Percentiles rank a stretch among this genome's conserved stretches.
These are phyloP conservation scores for Malassezia yamatoensis DNA, from an alignment of 1,284 basidiomycete species.

Conservation along the genomic window DNA sequence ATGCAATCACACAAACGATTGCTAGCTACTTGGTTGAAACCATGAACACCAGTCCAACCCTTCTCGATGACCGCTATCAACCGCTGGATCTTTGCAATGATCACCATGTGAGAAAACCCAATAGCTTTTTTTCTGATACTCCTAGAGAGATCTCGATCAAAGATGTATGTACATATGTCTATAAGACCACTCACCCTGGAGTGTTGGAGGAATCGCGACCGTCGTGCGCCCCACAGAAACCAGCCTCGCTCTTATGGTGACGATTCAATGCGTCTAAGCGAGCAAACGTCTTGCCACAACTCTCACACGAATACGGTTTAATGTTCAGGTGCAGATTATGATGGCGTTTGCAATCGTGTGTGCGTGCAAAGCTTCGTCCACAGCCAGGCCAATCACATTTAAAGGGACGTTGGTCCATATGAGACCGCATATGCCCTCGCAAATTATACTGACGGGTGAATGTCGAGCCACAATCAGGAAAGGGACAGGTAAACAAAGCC, in stretches of 20 bases:
- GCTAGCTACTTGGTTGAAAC: too few species aligned
- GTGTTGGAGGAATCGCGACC: slow-evolving; percentile 9
- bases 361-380: slow-evolving; percentile 82
- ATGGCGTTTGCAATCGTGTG: slow-evolving; percentile 85
- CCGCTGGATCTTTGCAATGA: too few species aligned
- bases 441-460: slow-evolving; percentile 53
- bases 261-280: slow-evolving; percentile 78
- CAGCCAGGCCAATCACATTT: slow-evolving; percentile 86
- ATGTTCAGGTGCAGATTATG: slow-evolving; percentile 61
- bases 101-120: too few species aligned
- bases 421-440: slow-evolving; percentile 82
- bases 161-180: neutral
- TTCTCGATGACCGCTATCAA: too few species aligned
- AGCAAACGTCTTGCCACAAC: slow-evolving; percentile 88
- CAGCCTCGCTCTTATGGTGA: slow-evolving; percentile 34
- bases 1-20: too few species aligned
- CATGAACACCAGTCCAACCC: too few species aligned
- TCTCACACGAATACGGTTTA: slow-evolving; percentile 74
- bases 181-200: neutral
- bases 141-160: neutral
- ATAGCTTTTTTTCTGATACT: too few species aligned
- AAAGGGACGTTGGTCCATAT: slow-evolving; percentile 88
- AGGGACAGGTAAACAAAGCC: slow-evolving; percentile 81
- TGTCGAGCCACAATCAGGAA: slow-evolving; percentile 86
- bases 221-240: slow-evolving; percentile 23